phyloP scores from a whole-genome alignment of 2,329 filamentous ascomycete species.

The Fusarium sp. region DNA sequence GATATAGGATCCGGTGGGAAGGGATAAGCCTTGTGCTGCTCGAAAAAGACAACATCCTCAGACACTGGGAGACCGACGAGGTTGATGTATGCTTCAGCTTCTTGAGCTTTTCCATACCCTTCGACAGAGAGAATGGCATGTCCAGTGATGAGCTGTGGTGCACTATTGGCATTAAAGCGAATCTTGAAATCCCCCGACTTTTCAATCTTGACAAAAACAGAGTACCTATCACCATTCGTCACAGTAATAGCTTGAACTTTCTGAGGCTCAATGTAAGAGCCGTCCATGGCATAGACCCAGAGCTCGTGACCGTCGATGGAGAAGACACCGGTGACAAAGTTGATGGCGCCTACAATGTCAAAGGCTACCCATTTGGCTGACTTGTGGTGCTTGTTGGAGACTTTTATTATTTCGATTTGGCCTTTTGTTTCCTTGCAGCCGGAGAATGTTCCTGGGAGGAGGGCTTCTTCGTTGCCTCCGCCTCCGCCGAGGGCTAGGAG shows the following conservation, averaged over 20 bases:
- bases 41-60: conserved; percentile 56
- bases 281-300: conserved; percentile 67
- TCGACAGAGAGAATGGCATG: conserved; percentile 60
- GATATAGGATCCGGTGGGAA: conserved; percentile 61
- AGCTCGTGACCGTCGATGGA: conserved; percentile 66
- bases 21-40: conserved; percentile 57
- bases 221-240: conserved; percentile 65
- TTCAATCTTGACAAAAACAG: conserved; percentile 61
- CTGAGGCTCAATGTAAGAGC: conserved; percentile 65
- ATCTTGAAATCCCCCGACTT: conserved; percentile 65
- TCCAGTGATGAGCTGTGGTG: conserved; percentile 67
- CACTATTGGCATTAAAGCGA: conserved; percentile 61
- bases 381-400: conserved; percentile 49
- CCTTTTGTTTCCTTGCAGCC: conserved; percentile 62
- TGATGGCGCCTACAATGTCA: conserved; percentile 65
- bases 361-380: conserved; percentile 62
- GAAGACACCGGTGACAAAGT: conserved; percentile 57
- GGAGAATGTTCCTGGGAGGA: conserved; percentile 59
- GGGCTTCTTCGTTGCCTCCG: conserved; percentile 48
- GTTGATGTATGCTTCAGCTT: conserved; percentile 60
- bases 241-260: conserved; percentile 61
- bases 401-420: conserved; percentile 56
- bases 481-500: conserved; percentile 53
- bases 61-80: conserved; percentile 60
- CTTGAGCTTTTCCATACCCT: conserved; percentile 32